These are phyloP conservation scores for Cytospora chrysosperma DNA, from an alignment of 2,329 filamentous ascomycete species.

Conservation along the genomic window DNA sequence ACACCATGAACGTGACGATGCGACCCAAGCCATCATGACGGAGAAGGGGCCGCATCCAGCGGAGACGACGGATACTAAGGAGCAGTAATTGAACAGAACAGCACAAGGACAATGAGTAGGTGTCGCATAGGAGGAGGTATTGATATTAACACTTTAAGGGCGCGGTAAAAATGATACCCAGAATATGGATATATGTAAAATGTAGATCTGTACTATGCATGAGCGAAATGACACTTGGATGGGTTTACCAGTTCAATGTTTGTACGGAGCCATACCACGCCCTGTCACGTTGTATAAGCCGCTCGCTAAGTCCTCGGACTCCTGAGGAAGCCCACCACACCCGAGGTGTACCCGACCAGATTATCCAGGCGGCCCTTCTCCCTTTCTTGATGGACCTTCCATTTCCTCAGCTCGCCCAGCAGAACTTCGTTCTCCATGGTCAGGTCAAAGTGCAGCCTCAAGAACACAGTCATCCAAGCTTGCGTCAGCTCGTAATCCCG, in stretches of 20 bases:
- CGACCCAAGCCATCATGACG: not conserved
- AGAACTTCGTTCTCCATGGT: conserved; percentile 53
- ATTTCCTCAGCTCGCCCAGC: conserved; percentile 60
- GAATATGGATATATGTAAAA: not conserved
- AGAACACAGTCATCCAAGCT: conserved; percentile 95
- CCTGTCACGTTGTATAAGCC: not conserved
- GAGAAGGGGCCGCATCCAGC: not conserved
- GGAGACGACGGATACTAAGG: not conserved
- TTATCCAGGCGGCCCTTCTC: conserved; percentile 71
- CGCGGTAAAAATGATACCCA: not conserved
- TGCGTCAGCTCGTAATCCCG: conserved; percentile 92
- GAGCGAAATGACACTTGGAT: not conserved
- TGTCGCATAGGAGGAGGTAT: not conserved
- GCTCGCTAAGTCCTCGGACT: conserved; percentile 51
- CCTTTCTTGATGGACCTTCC: conserved; percentile 69
- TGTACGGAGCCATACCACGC: not conserved
- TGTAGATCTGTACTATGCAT: not conserved
- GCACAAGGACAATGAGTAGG: not conserved
- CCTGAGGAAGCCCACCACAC: conserved; percentile 80
- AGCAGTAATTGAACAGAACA: not conserved
- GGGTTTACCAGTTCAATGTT: not conserved
- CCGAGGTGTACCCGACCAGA: conserved; percentile 82
- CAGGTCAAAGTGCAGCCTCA: conserved; percentile 70
- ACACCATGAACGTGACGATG: conserved; percentile 17
- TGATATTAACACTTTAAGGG: not conserved